A percentile compares a stretch with the other conserved stretches of the same genome.
Conservation (phyloP, 768 basidiomycete genomes). For the Xerocomellus amylosporus region DNA sequence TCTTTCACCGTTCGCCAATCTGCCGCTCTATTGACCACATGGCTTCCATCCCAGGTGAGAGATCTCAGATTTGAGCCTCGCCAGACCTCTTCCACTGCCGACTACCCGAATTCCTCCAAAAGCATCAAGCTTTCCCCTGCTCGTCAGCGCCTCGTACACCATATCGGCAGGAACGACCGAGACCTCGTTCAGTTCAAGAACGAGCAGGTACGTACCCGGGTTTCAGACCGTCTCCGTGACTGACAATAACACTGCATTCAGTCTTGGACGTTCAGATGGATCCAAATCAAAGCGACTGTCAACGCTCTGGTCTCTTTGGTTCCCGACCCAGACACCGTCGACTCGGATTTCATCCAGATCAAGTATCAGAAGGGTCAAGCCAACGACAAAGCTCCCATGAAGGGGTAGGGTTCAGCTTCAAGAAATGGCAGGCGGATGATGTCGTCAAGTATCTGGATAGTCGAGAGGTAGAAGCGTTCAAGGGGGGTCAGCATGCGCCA, state of each 20-base stretch:
- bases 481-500: no score
- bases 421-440: not conserved
- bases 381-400: not conserved
- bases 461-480: not conserved
- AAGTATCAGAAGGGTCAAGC: not conserved
- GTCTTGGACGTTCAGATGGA: not conserved
- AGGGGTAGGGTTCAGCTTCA: not conserved
- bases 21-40: no score
- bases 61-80: not conserved
- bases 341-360: not conserved
- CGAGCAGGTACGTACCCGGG: not conserved
- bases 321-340: not conserved
- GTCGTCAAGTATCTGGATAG: not conserved
- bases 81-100: no score
- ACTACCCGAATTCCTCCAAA: no score
- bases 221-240: not conserved
- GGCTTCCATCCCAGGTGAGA: not conserved
- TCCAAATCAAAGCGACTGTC: not conserved
- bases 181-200: not conserved
- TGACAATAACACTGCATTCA: not conserved
- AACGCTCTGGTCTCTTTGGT: not conserved
- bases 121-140: not conserved
- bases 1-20: no score
- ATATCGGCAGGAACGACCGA: not conserved
- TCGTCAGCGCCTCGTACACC: not conserved